Evolutionary conservation across 23 red algal species (phyloP).

Genomic region (Agarophyton chilense): DNA sequence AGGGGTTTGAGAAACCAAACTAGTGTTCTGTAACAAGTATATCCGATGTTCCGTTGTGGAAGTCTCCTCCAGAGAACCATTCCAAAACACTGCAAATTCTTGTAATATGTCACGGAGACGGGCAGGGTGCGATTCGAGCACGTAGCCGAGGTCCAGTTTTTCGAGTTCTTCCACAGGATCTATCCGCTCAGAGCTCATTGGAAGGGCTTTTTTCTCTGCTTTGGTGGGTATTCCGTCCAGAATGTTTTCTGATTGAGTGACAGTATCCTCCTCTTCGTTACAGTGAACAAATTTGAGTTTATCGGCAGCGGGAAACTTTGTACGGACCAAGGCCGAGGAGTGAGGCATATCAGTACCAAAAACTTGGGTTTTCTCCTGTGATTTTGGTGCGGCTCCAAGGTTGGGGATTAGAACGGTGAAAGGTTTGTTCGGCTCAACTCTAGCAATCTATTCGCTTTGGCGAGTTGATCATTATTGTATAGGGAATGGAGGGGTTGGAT

Average conservation of each 20-base stretch:
- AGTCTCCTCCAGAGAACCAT: neutral
- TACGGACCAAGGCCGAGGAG: neutral
- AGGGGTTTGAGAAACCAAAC: neutral
- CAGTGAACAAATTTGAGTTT: neutral
- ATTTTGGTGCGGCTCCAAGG: neutral
- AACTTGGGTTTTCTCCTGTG: neutral
- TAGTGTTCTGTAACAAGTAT: neutral
- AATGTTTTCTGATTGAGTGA: neutral
- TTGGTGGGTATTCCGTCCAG: no score
- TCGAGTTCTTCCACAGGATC: neutral
- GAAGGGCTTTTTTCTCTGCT: neutral
- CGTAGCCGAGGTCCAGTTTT: neutral
- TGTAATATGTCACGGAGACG: neutral
- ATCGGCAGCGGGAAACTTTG: neutral
- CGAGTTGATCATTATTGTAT: neutral
- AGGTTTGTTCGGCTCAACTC: neutral
- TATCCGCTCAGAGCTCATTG: neutral
- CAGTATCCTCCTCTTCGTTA: neutral
- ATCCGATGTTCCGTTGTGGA: conserved; percentile 26
- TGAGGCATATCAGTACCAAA: neutral
- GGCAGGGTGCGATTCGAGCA: neutral
- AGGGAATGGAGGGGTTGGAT: neutral
- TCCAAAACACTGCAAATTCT: conserved; percentile 9
- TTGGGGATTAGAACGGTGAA: conserved; percentile 8
- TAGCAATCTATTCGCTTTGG: neutral